Conservation (phyloP, 371 early-diverging fungal species). For the Dinochytrium kinnereticum region DNA sequence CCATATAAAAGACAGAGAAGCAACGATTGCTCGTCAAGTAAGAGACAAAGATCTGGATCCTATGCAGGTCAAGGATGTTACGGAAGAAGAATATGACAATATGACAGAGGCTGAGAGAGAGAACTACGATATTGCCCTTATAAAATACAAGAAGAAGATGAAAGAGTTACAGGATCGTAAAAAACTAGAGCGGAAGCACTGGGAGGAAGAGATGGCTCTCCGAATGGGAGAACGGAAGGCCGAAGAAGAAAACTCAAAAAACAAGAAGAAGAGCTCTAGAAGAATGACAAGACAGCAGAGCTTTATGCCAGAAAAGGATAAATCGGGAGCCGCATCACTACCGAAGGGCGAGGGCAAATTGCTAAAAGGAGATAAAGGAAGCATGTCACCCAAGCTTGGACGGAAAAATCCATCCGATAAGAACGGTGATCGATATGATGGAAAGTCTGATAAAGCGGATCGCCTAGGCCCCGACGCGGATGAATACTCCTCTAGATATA, state of each 20-base stretch:
- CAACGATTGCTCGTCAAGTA: conserved; percentile 17
- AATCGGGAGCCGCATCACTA: conserved; percentile 9
- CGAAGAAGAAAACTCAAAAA: conserved; percentile 51
- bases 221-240: conserved; percentile 51
- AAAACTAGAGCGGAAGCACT: conserved; percentile 49
- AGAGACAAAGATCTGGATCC: conserved; percentile 47
- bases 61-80: conserved; percentile 43
- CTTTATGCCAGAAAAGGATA: conserved; percentile 25
- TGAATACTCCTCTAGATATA: conserved; percentile 41
- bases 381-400: conserved; percentile 12
- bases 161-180: conserved; percentile 54
- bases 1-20: conserved; percentile 55
- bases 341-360: conserved; percentile 26
- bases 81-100: conserved; percentile 61
- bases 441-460: conserved; percentile 22
- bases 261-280: conserved; percentile 40
- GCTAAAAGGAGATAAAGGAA: conserved; percentile 37
- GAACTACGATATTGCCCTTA: conserved; percentile 48
- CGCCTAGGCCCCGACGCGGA: conserved; percentile 32
- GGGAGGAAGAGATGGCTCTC: conserved; percentile 54
- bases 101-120: conserved; percentile 49
- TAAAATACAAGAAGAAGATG: conserved; percentile 44
- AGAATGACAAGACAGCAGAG: conserved; percentile 35
- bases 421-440: neutral
- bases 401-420: neutral